Conservation (phyloP, 805 yeast species). For the Priceomyces fermenticarens region DNA sequence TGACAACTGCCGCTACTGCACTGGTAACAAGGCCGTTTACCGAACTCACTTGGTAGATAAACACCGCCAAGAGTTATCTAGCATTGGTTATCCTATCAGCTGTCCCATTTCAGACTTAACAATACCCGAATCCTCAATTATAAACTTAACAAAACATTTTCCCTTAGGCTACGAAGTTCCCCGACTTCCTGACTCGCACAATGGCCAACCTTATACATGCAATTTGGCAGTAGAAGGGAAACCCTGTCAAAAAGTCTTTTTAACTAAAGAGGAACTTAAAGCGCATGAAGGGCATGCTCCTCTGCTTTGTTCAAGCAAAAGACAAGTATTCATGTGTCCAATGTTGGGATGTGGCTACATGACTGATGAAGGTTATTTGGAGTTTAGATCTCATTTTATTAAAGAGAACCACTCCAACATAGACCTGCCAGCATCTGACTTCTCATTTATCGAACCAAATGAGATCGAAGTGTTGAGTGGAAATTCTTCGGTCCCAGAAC, state of each 20-base stretch:
- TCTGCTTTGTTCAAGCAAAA: conserved; percentile 22
- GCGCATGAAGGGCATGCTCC: conserved; percentile 16
- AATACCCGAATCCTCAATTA: conserved; percentile 2
- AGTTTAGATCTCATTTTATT: conserved; percentile 28
- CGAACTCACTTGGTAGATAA: conserved; percentile 21
- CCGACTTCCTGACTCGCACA: conserved; percentile 17
- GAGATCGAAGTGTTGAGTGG: neutral
- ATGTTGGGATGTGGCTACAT: conserved; percentile 38
- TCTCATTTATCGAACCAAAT: neutral
- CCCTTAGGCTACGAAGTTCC: conserved; percentile 24
- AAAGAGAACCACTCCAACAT: conserved; percentile 14
- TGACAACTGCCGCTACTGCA: conserved; percentile 22
- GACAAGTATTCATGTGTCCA: conserved; percentile 36
- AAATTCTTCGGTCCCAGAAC: no score
- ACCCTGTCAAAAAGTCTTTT: conserved; percentile 14
- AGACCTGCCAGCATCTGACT: conserved; percentile 1
- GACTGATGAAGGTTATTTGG: conserved; percentile 30
- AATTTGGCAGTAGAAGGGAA: conserved; percentile 7
- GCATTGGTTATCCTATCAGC: conserved; percentile 25
- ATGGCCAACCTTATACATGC: conserved; percentile 17
- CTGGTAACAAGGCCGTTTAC: conserved; percentile 25
- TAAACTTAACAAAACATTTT: conserved; percentile 11
- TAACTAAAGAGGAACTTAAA: conserved; percentile 12
- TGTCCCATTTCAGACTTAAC: no score
- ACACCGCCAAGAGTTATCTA: conserved; percentile 15